Conservation (phyloP, 352 stramenopile genomes). For the Phytophthora uliginosa region DNA sequence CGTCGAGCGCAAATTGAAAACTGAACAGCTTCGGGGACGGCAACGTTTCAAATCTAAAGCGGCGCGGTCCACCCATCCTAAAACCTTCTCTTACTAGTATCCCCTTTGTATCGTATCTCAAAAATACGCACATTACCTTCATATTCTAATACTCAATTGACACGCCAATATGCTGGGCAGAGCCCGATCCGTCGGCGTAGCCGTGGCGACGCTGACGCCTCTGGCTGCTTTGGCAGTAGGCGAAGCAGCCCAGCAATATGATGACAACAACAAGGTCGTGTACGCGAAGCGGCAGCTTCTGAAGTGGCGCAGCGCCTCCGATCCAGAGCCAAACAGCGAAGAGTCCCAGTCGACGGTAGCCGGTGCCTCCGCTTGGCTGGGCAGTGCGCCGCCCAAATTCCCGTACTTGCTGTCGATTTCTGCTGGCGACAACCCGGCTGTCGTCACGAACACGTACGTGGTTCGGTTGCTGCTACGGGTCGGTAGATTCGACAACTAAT, state of each 20-base stretch:
- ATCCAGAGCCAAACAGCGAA: constrained; percentile 2
- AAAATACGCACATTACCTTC: neutral
- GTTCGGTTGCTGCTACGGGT: neutral
- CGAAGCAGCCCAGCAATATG: constrained; percentile 55
- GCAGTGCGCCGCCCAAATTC: constrained; percentile 63
- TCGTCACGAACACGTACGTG: constrained; percentile 43
- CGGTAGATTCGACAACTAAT: neutral
- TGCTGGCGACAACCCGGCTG: constrained; percentile 54
- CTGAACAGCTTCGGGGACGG: constrained; percentile 1
- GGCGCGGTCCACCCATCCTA: constrained; percentile 23
- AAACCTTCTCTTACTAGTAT: constrained; percentile 9
- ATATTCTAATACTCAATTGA: constrained; percentile 14
- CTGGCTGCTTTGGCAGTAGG: constrained; percentile 40
- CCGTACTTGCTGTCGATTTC: constrained; percentile 75
- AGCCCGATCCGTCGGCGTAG: constrained; percentile 16
- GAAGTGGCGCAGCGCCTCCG: constrained; percentile 10
- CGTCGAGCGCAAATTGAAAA: constrained; percentile 22
- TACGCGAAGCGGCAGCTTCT: constrained; percentile 59
- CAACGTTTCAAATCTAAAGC: neutral
- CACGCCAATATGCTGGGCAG: constrained; percentile 26
- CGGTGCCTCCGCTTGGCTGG: constrained; percentile 49
- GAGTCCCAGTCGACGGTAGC: constrained; percentile 5
- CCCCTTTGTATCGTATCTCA: constrained; percentile 11
- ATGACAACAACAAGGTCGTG: constrained; percentile 37
- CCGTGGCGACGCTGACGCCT: constrained; percentile 37